Base-by-base conservation (phyloP, 768 basidiomycete species). In the Auriculariales sp. region DNA sequence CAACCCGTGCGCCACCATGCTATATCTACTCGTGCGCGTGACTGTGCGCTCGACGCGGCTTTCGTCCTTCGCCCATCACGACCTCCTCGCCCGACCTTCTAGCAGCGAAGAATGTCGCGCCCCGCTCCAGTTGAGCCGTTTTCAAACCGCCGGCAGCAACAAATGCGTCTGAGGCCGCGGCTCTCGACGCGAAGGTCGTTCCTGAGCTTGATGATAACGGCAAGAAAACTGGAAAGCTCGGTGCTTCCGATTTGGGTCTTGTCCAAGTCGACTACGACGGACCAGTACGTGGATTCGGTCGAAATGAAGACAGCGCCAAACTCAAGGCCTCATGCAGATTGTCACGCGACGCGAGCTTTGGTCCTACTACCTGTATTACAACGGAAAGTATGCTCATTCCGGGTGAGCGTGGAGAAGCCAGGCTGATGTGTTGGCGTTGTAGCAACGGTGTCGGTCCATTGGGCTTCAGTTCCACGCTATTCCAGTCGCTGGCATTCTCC, bases 391-490 rank as follows among this genome's bases (percentile, higher is more conserved):
- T 11, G 49, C 30, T 19, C 10, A 25, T 46, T 14, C 22, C 9
- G 22, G 7, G 1, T 50, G 4, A 11, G 22, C 27, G 10, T 25
- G 4, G 19, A 25, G 22, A 3, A 22, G 5, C 10, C 15, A 15
- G 27, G 2, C 28, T 14, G 27, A 29, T n/a, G 17, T 29, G 30
- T 9, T 10, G n/a, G n/a, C n/a, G n/a, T 28, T 17, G 15, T 24
- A 32, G 28, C 17, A 51, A 44, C 10, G 54, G 47, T 15, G 53
- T 50, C 15, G 39, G 39, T 9, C 47, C 52, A 19, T 27, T 47
- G 63, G 66, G 63, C 10, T 89, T 78, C 60, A 78, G 81, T 11
- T 73, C 79, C 70, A 88, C 83, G 0, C 58, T 78, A 17, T 89
- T 89, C 63, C 87, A 89, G 61, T 71, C 72, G 2, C 70, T 87